Conservation (phyloP, 768 basidiomycete genomes). For the Lactarius psammicola region DNA sequence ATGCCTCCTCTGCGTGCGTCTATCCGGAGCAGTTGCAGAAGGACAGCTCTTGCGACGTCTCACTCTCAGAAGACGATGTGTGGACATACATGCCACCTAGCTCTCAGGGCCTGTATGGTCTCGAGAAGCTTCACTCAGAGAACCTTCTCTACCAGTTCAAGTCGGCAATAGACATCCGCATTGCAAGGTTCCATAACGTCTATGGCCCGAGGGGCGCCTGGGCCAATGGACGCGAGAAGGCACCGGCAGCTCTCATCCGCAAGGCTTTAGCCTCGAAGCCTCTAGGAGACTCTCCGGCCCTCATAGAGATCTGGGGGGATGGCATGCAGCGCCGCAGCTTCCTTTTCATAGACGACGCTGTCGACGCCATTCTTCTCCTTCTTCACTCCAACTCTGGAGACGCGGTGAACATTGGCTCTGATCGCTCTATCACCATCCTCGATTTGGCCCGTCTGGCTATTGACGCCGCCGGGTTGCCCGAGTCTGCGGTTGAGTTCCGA, state of each 20-base stretch:
- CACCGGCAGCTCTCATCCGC: conserved; percentile 53
- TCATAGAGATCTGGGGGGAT: conserved; percentile 57
- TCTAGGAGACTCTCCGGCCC: conserved; percentile 11
- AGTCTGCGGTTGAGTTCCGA: conserved; percentile 34
- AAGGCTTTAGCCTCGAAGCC: conserved; percentile 46
- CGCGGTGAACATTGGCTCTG: conserved; percentile 55
- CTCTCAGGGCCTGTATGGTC: conserved; percentile 58
- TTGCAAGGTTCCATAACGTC: conserved; percentile 60
- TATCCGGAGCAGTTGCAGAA: conserved; percentile 49
- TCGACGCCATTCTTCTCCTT: conserved; percentile 48
- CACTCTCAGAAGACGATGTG: conserved; percentile 48
- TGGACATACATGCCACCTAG: conserved; percentile 40
- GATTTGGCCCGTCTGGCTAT: conserved; percentile 46
- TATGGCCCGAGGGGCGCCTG: conserved; percentile 55
- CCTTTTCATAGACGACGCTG: conserved; percentile 53
- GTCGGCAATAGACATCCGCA: conserved; percentile 39
- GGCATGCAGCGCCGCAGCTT: conserved; percentile 55
- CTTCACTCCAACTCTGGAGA: conserved; percentile 38
- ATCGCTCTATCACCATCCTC: conserved; percentile 42
- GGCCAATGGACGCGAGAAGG: conserved; percentile 57
- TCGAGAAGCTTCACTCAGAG: conserved; percentile 56
- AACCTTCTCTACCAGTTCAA: conserved; percentile 41
- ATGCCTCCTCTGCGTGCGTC: conserved; percentile 59
- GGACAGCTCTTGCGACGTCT: conserved; percentile 37
- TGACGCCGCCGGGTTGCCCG: conserved; percentile 34